phyloP scores from a whole-genome alignment of 2,329 filamentous ascomycete species.

The Colletotrichum siamense region DNA sequence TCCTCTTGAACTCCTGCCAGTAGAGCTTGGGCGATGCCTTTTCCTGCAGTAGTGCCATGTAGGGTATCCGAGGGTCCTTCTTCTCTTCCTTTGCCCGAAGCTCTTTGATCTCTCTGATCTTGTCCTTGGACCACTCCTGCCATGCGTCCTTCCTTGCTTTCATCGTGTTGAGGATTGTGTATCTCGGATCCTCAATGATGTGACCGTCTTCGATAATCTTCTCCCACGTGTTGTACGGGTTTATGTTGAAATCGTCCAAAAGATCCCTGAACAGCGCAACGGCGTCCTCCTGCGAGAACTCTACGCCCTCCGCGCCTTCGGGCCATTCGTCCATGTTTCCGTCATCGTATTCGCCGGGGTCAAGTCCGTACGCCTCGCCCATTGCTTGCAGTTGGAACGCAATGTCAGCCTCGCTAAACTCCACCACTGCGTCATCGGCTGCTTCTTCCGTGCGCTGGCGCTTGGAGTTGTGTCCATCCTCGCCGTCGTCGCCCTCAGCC shows the following conservation, averaged over 20 bases:
- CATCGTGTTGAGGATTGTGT: constrained; percentile 83
- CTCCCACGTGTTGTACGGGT: constrained; percentile 91
- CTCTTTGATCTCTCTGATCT: constrained; percentile 75
- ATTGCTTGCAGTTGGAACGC: constrained; percentile 90
- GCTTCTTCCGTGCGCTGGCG: constrained; percentile 59
- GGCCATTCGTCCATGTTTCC: constrained; percentile 67
- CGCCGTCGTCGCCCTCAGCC: constrained; percentile 36
- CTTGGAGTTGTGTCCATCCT: constrained; percentile 60
- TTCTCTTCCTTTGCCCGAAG: constrained; percentile 78
- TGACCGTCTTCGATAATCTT: constrained; percentile 82
- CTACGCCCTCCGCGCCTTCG: constrained; percentile 73
- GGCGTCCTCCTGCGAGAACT: constrained; percentile 77
- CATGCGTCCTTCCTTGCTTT: constrained; percentile 82
- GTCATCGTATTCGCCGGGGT: constrained; percentile 78
- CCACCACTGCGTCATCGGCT: constrained; percentile 64
- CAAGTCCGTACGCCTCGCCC: constrained; percentile 83
- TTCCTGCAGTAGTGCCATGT: constrained; percentile 80
- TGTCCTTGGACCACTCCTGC: constrained; percentile 81
- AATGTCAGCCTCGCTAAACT: constrained; percentile 95
- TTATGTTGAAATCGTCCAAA: constrained; percentile 81
- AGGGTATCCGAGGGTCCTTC: constrained; percentile 82
- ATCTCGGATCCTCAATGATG: constrained; percentile 85
- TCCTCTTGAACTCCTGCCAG: constrained; percentile 96
- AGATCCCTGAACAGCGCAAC: constrained; percentile 83
- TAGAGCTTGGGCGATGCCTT: constrained; percentile 91